Evolutionary conservation across 1,139 yeast species (phyloP), one percentile per base, ranked within the genome.

Genomic region (Pneumocystis murina): DNA sequence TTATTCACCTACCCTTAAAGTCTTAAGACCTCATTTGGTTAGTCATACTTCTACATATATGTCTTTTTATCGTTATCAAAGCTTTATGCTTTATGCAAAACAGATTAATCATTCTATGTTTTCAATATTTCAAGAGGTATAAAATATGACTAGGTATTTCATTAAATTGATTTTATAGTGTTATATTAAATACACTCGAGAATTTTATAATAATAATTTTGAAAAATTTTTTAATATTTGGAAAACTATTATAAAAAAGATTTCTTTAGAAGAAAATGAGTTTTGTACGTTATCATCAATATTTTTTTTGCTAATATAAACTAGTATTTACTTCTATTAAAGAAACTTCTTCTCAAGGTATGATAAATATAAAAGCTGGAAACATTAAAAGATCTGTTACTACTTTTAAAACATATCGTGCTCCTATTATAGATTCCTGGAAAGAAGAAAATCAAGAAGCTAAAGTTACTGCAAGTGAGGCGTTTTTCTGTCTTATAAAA

Each of bases 51-150:
- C 59, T 12, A 62, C 63, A 4, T 64, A 60, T 43, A 57, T 59
- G 61, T 41, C 62, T 58, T 59, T 64, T 12, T 59, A 55, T n/a
- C 60, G 57, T 0, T 83, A 84, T 66, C 77, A 86, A 3, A 86
- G 91, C 0, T 73, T 87, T 48, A 78, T 86, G 1, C 79, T 82
- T 57, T 90, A 86, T 70, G 78, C 86, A 43, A 86, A 85, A 69
- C 84, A 83, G 63, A 76, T 84, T n/a, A 73, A 71, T 61, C 68
- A 68, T 10, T 61, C 73, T 1, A 75, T 77, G 8, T 83, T 78
- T 70, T 68, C 72, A 36, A 74, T 75, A 2, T 71, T 84, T 33
- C 67, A 81, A 62, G 67, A 48, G 55, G 55, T 48, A 48, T 38
- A 24, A 12, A 48, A 3, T 41, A 12, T 12, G 14, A 20, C n/a